Evolutionary conservation across 2,329 filamentous ascomycete species (phyloP).

Genomic region (Botrytis paeoniae): DNA sequence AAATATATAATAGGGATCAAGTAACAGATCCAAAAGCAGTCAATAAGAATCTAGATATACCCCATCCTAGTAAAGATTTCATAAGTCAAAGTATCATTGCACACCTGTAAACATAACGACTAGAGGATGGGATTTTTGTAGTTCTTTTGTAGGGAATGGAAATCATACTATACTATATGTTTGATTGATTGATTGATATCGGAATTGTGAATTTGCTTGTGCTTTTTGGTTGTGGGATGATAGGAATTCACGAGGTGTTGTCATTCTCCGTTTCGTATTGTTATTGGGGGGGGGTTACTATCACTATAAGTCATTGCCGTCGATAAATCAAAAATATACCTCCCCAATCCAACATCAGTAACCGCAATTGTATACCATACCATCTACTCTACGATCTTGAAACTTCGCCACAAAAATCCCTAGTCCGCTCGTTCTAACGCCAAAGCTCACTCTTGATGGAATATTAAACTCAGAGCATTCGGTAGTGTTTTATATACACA

Average conservation of each 20-base stretch:
- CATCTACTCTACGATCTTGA: background rate
- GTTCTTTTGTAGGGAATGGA: background rate
- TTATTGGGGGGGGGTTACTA: fast-evolving
- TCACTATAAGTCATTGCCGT: background rate
- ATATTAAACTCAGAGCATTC: too few species aligned
- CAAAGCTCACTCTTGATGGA: too few species aligned
- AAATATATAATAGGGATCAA: background rate
- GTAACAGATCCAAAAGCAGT: background rate
- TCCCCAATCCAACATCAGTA: too few species aligned
- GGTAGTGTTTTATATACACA: too few species aligned
- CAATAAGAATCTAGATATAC: background rate
- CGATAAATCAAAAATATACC: too few species aligned
- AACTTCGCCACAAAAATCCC: background rate
- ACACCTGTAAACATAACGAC: too few species aligned
- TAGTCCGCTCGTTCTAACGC: too few species aligned
- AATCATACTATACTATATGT: background rate
- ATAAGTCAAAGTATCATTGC: background rate
- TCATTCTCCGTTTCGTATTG: background rate
- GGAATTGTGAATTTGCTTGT: background rate
- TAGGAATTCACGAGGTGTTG: background rate
- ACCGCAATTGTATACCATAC: background rate
- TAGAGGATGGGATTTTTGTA: background rate
- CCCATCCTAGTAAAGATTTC: background rate
- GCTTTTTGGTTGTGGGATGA: background rate
- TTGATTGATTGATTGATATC: too few species aligned